Percentiles rank a stretch among this genome's conserved stretches.
phyloP scores from a whole-genome alignment of 495 filamentous ascomycete genomes.

The Penicillium waksmanii region DNA sequence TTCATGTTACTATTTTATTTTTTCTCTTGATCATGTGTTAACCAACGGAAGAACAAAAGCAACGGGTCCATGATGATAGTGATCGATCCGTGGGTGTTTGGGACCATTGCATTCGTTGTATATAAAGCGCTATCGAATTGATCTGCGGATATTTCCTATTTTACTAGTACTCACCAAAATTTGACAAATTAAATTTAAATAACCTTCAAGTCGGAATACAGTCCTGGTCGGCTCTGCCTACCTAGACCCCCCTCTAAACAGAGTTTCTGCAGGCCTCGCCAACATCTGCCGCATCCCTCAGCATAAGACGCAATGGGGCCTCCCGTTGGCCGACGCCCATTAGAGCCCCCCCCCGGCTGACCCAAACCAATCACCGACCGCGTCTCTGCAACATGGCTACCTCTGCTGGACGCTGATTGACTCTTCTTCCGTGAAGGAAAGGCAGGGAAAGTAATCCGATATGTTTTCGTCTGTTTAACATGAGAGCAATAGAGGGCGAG shows the following conservation, averaged over 20 bases:
- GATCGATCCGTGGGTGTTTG: conserved; percentile 32
- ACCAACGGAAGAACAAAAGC: conserved; percentile 18
- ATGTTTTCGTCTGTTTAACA: not conserved
- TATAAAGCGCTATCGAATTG: conserved; percentile 31
- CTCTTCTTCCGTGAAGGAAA: not conserved
- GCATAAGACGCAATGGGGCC: not conserved
- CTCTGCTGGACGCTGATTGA: conserved; percentile 7
- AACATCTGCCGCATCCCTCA: conserved; percentile 3
- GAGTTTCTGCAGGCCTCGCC: conserved; percentile 4
- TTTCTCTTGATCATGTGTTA: conserved; percentile 6
- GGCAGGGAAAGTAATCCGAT: not conserved
- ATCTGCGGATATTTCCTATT: conserved; percentile 22
- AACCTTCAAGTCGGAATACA: too few relatives aligned
- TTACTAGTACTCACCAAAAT: not conserved
- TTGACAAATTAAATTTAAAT: too few relatives aligned
- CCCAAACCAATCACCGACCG: conserved; percentile 22
- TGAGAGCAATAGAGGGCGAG: not conserved
- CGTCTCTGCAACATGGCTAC: conserved; percentile 23
- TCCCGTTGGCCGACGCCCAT: conserved; percentile 14
- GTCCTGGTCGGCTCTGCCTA: too few relatives aligned
- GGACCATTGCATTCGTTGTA: conserved; percentile 37
- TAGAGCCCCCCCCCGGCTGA: not conserved
- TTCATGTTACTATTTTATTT: conserved; percentile 3
- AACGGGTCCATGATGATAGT: conserved; percentile 15
- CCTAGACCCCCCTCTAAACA: not conserved